Base-by-base conservation (phyloP, 2,329 filamentous ascomycete genomes). In the Neofusicoccum umdonicola region DNA sequence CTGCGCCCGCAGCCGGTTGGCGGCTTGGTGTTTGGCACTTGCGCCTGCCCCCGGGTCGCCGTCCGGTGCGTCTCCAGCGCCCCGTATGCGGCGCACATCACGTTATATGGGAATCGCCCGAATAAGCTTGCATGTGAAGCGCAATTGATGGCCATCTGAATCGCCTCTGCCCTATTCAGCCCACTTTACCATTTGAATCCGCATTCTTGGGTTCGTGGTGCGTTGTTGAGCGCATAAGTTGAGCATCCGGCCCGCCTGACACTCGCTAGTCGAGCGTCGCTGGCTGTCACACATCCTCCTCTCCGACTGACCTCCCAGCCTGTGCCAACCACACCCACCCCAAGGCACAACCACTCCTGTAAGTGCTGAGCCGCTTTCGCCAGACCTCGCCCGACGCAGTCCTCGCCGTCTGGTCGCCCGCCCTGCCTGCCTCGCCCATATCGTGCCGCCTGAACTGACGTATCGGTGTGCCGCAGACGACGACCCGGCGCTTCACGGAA, bases 401-500 rank as follows among this genome's bases (percentile, higher is more conserved):
- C 44, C 45, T 22, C 34, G 17, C 17, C 3, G 15, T 65, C n/a
- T 52, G 15, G 13, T 37, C 42, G 63, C 31, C 63, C 39, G 4
- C 31, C 11, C 7, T 17, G 44, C 35, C 27, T 4, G 45, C 45
- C 54, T 27, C 47, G 54, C 47, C 50, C 56, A 50, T 34, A 54
- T 47, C 63, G 63, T 54, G 44, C 61, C 41, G 31, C 8, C 50
- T 19, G 54, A 45, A 60, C 63, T 65, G 54, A 65, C 63, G 54
- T 52, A 65, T 65, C 63, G 63, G 54, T 65, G 74, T 62, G 71
- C 68, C 68, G 68, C 64, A 73, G 74, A 58, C 70, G 71, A 60
- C 62, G 44, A 61, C 56, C 62, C 74, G 74, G 74, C 73, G 73
- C 71, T 71, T 72, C 69, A 75, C 74, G 73, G 72, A 74, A 73